A percentile compares a stretch with the other conserved stretches of the same genome.
phyloP scores from a whole-genome alignment of 2,329 filamentous ascomycete genomes.

The Chaetomium sp. region DNA sequence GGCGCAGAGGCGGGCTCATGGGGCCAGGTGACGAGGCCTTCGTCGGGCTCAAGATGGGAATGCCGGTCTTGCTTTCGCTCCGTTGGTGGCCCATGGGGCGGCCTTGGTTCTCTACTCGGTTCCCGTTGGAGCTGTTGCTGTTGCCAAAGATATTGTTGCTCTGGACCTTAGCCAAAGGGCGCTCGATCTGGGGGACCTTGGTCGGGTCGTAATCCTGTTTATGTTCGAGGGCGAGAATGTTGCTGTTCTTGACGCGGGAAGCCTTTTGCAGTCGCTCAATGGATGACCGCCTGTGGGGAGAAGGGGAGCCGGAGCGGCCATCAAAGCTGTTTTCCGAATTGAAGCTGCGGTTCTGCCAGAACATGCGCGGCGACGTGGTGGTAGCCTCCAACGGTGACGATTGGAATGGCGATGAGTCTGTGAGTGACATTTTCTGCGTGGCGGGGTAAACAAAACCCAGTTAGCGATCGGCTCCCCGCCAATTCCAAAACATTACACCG shows the following conservation, averaged over 20 bases:
- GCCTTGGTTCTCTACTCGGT: slow-evolving; percentile 41
- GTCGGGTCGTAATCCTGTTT: slow-evolving; percentile 89
- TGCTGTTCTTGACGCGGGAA: slow-evolving; percentile 96
- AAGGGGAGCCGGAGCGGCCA: slow-evolving; percentile 54
- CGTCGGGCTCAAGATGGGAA: slow-evolving; percentile 52
- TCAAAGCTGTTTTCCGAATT: slow-evolving; percentile 66
- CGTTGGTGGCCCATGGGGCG: slow-evolving; percentile 41
- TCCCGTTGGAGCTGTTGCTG: slow-evolving; percentile 46
- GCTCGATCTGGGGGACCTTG: slow-evolving; percentile 69
- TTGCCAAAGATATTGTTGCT: slow-evolving; percentile 59
- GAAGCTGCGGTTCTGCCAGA: slow-evolving; percentile 80
- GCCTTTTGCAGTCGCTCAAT: slow-evolving; percentile 94
- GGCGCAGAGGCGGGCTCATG: slow-evolving; percentile 28
- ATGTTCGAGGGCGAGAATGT: slow-evolving; percentile 88
- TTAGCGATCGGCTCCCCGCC: too few species aligned
- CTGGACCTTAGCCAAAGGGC: slow-evolving; percentile 71
- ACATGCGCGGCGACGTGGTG: slow-evolving; percentile 70
- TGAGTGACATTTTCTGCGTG: slow-evolving; percentile 58
- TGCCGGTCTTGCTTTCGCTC: slow-evolving; percentile 53
- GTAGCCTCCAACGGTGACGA: slow-evolving; percentile 65
- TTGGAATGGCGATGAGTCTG: slow-evolving; percentile 78
- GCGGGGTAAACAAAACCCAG: slow-evolving; percentile 8
- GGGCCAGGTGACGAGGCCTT: slow-evolving; percentile 37
- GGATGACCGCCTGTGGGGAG: slow-evolving; percentile 74
- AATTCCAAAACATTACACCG: too few species aligned